Base-by-base conservation (phyloP, 2,329 filamentous ascomycete species). In the Ramichloridium luteum region DNA sequence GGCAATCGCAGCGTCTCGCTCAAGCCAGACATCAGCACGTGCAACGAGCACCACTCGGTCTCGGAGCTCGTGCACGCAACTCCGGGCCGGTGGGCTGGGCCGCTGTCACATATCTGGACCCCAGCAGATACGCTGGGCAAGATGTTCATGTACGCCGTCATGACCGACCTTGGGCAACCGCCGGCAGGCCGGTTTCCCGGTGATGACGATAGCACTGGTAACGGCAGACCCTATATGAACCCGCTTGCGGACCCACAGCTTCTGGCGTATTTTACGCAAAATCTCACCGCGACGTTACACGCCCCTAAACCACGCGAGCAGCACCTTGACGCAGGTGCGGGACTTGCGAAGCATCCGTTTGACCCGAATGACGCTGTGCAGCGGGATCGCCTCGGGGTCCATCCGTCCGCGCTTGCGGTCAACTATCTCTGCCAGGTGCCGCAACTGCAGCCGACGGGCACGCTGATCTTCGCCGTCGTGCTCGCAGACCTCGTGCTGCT, bases 391-490 rank as follows among this genome's bases (percentile, higher is more conserved):
- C 27, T 43, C 5, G 35, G 32, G 5, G 30, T 33, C 15, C 33
- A 33, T 4, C 35, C 40, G 3, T 41, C 40, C 3, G 30, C 39
- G 2, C 27, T 40, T 16, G 28, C n/a, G n/a, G n/a, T 16, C 3
- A 32, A 35, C 11, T 44, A 44, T 25, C 26, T 44, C 14, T 45
- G 43, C 34, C 32, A 43, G 17, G 36, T 45, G 2, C 43, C 43
- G 2, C 36, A 36, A 13, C 34, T 28, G 6, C 41, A 44, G 15
- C 31, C 40, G 2, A 16, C 13, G 15, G 36, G 36, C 3, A 31
- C 30, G 5, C 23, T 45, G 5, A 38, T 45, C 28, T 27, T 43
- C 16, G 29, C 38, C 1, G 31, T 45, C 4, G 29, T 43, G 8
- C 28, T 45, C 5, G 40, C 40, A 1, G 40, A 45, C 27, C 13